Evolutionary conservation across 208 protist species (phyloP).

Genomic region (Crithidia bombi): DNA sequence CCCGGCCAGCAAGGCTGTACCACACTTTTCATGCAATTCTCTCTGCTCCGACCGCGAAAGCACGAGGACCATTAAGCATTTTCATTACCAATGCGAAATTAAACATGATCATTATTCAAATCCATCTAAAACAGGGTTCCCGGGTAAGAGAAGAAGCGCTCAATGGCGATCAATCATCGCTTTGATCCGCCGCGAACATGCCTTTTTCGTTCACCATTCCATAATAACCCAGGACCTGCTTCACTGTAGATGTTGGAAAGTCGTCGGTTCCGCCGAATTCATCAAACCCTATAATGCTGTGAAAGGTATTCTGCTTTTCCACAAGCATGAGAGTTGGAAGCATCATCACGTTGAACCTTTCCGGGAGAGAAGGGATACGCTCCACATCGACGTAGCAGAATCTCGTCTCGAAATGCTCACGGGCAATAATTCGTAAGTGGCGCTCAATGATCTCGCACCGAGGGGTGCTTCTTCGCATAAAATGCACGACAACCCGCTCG

Average conservation of each 20-base stretch:
- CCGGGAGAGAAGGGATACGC: slow-evolving; percentile 80
- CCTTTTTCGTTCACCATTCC: slow-evolving; percentile 90
- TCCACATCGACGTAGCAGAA: slow-evolving; percentile 93
- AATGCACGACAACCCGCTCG: slow-evolving; percentile 91
- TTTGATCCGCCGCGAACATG: slow-evolving; percentile 90
- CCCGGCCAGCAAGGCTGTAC: too few species aligned
- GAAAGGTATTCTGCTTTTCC: slow-evolving; percentile 88
- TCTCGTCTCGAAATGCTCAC: slow-evolving; percentile 84
- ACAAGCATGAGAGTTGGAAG: slow-evolving; percentile 92
- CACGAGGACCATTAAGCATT: too few species aligned
- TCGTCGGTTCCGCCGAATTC: slow-evolving; percentile 91
- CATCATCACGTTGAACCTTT: slow-evolving; percentile 93
- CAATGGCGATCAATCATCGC: slow-evolving; percentile 46
- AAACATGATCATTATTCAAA: background rate
- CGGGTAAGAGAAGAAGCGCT: background rate
- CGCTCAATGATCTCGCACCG: slow-evolving; percentile 88
- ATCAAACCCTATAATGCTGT: slow-evolving; percentile 95
- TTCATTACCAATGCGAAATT: too few species aligned
- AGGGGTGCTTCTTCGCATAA: slow-evolving; percentile 87
- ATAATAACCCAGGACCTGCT: slow-evolving; percentile 70
- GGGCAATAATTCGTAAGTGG: slow-evolving; percentile 79
- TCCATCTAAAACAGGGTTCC: background rate
- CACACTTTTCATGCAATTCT: too few species aligned
- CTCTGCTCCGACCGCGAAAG: too few species aligned
- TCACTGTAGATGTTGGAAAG: slow-evolving; percentile 80